Conservation (phyloP, 2,329 filamentous ascomycete species). For the Microascus cirrosus region DNA sequence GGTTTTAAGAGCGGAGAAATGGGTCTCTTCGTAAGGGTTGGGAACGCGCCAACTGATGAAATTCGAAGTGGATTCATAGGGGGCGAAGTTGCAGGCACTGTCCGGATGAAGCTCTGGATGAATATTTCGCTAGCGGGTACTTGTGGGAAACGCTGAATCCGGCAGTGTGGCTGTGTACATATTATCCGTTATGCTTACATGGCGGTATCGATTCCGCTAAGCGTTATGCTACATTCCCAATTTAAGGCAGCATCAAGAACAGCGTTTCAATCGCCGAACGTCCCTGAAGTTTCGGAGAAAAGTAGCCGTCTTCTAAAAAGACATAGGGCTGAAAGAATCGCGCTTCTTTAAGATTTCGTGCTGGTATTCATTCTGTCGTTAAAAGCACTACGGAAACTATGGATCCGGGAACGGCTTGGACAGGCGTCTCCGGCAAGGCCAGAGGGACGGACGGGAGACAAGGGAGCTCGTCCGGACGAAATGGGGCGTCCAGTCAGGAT, state of each 20-base stretch:
- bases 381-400: background rate
- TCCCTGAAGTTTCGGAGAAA: background rate
- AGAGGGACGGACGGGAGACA: background rate
- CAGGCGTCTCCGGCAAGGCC: too few relatives aligned
- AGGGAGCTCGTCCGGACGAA: constrained; percentile 7
- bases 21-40: too few relatives aligned
- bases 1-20: too few relatives aligned
- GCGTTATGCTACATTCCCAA: constrained; percentile 15
- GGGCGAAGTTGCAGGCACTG: background rate
- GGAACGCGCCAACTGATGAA: too few relatives aligned
- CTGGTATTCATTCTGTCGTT: background rate
- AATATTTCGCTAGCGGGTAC: background rate
- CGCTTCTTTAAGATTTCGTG: background rate
- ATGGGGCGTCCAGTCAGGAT: background rate
- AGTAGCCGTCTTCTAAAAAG: background rate
- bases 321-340: background rate
- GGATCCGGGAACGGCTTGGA: background rate
- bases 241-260: background rate
- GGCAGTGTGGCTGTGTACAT: background rate
- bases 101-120: background rate
- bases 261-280: background rate
- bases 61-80: too few relatives aligned
- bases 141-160: background rate
- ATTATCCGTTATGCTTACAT: constrained; percentile 19
- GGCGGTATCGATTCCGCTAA: constrained; percentile 13